Conservation (phyloP, 306 rosid species). For the Citrullus amarus region DNA sequence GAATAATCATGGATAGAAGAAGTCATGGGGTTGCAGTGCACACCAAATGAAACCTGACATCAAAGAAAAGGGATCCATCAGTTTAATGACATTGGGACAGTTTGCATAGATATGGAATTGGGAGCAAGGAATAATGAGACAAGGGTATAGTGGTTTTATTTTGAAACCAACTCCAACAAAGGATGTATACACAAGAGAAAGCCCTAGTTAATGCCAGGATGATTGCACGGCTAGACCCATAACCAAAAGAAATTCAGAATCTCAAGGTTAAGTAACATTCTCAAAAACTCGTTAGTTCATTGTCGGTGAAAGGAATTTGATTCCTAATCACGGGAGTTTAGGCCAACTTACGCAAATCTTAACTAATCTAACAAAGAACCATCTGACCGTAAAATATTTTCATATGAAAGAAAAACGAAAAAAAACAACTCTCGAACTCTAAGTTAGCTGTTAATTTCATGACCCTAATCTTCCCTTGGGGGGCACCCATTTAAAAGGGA, state of each 20-base stretch:
- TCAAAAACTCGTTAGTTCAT: not conserved
- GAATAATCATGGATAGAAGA: constrained; percentile 35
- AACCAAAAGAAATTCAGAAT: not conserved
- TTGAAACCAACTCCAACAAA: not conserved
- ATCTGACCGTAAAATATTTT: not conserved
- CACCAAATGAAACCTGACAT: constrained; percentile 21
- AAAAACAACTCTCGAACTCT: not conserved
- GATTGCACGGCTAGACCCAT: not conserved
- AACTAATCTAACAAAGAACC: not conserved
- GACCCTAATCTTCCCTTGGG: not conserved
- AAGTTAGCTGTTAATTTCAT: not conserved
- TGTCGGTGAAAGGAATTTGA: not conserved
- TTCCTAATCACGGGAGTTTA: not conserved
- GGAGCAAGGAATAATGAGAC: not conserved
- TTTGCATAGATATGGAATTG: not conserved
- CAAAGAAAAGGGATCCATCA: constrained; percentile 1
- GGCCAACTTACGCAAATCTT: not conserved
- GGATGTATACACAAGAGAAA: not conserved
- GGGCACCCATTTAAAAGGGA: too few species aligned
- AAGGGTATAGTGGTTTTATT: not conserved
- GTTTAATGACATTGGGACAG: not conserved
- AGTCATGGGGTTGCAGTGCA: constrained; percentile 30
- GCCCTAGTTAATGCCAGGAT: not conserved
- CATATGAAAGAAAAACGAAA: not conserved
- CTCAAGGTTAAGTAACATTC: not conserved